Conservation (phyloP, 2,329 filamentous ascomycete genomes). For the Dothistroma septosporum region DNA sequence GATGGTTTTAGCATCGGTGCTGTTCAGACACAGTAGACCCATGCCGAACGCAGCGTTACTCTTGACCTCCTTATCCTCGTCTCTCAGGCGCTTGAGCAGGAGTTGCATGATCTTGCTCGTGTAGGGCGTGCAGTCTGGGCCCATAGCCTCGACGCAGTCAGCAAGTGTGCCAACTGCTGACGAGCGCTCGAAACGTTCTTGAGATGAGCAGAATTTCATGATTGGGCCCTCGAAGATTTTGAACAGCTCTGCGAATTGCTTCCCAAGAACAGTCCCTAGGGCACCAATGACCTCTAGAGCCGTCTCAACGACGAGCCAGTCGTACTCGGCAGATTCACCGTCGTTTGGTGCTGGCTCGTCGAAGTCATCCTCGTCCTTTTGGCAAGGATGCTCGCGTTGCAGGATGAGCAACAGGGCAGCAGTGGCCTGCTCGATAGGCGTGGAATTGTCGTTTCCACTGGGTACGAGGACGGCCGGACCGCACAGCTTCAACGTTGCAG, state of each 20-base stretch:
- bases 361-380: conserved; percentile 80
- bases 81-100: conserved; percentile 77
- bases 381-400: conserved; percentile 86
- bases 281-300: conserved; percentile 86
- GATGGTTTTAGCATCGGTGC: conserved; percentile 68
- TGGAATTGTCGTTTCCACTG: conserved; percentile 54
- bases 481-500: conserved; percentile 83
- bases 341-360: conserved; percentile 67
- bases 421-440: conserved; percentile 57
- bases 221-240: conserved; percentile 93
- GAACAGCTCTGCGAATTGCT: conserved; percentile 81
- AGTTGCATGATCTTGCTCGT: conserved; percentile 73
- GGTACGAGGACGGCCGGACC: conserved; percentile 76
- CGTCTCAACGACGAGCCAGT: conserved; percentile 95
- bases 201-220: conserved; percentile 79
- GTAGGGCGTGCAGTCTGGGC: conserved; percentile 72
- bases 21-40: conserved; percentile 79
- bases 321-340: conserved; percentile 84
- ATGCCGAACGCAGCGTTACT: conserved; percentile 92
- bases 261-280: conserved; percentile 74
- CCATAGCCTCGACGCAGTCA: conserved; percentile 84
- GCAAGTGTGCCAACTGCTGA: conserved; percentile 89
- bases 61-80: conserved; percentile 87
- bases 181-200: conserved; percentile 80
- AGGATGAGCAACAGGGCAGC: conserved; percentile 74